Base-by-base conservation (phyloP, 1,284 basidiomycete species). In the Austroboletus novae-zelandiae region DNA sequence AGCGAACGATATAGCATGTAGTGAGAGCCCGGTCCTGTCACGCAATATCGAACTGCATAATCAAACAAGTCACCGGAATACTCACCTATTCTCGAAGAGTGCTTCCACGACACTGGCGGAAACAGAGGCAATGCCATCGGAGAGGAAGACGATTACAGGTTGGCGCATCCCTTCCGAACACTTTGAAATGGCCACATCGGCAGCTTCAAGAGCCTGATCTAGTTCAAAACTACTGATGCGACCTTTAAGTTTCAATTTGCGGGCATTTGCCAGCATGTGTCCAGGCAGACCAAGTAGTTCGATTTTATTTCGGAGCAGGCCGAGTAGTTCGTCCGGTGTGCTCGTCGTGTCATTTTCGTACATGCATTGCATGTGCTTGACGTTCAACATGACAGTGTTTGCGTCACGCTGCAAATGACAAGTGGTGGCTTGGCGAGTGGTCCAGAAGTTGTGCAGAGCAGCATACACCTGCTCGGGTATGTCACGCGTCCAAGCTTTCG, bases 1-100 rank as follows among this genome's bases (percentile, higher is more conserved):
- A 3, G 81, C 82, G 47, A 84, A 84, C 0, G 78, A 73, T 6
- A 84, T 79, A 0, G 79, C 61, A 43, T 84, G 80, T 56, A 84
- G 76, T 0, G 81, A 81, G 0, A 84, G 67, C 9, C 77, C 71
- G 66, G 77, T 79, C 23, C 82, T 84, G 17, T 37, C 15, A 18
- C 10, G 5, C 11, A 37, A 37, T 6, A 13, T n/a, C n/a, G n/a
- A n/a, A n/a, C n/a, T n/a, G n/a, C n/a, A n/a, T n/a, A n/a, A n/a
- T n/a, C n/a, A n/a, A n/a, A n/a, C n/a, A n/a, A n/a, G 48, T 48
- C n/a, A 35, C 9, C 0, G 13, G 37, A 29, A 35, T 15, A 15
- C n/a, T n/a, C n/a, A n/a, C n/a, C n/a, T n/a, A n/a, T n/a, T n/a
- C n/a, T n/a, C n/a, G n/a, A n/a, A n/a, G n/a, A 81, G 49, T 29